Conservation (phyloP, 2,329 filamentous ascomycete genomes). For the Colletotrichum brevisporum region DNA sequence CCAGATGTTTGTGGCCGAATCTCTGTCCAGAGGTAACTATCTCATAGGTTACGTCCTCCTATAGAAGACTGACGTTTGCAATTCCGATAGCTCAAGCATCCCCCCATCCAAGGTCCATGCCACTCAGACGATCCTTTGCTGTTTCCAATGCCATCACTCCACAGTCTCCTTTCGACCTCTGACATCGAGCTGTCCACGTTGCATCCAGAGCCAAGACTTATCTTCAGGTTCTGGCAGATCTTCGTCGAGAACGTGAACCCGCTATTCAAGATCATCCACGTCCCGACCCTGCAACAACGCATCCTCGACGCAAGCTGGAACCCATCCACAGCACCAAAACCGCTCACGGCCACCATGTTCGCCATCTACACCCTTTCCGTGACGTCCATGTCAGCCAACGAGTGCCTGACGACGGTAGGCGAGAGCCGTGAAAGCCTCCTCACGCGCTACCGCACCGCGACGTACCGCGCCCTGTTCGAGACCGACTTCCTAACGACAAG, state of each 20-base stretch:
- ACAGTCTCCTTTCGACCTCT: slow-evolving; percentile 6
- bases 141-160: slow-evolving; percentile 33
- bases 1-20: slow-evolving; percentile 21
- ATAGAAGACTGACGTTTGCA: background rate
- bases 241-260: slow-evolving; percentile 52
- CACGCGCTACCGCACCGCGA: slow-evolving; percentile 44
- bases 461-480: slow-evolving; percentile 44
- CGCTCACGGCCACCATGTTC: slow-evolving; percentile 46
- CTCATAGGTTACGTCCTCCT: fast-evolving
- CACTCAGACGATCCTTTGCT: slow-evolving; percentile 44
- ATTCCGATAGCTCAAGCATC: slow-evolving; percentile 18
- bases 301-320: slow-evolving; percentile 50
- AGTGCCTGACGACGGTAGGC: slow-evolving; percentile 40
- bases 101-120: slow-evolving; percentile 41
- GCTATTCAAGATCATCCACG: slow-evolving; percentile 49
- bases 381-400: slow-evolving; percentile 40
- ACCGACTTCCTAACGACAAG: slow-evolving; percentile 47
- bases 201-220: slow-evolving; percentile 50
- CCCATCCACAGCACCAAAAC: slow-evolving; percentile 29
- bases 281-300: slow-evolving; percentile 49
- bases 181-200: slow-evolving; percentile 13
- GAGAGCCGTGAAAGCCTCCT: slow-evolving; percentile 40
- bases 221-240: slow-evolving; percentile 50
- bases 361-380: slow-evolving; percentile 47
- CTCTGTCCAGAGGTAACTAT: slow-evolving; percentile 18